Base-by-base conservation (phyloP, 2,329 filamentous ascomycete species). In the Polychaeton citri region DNA sequence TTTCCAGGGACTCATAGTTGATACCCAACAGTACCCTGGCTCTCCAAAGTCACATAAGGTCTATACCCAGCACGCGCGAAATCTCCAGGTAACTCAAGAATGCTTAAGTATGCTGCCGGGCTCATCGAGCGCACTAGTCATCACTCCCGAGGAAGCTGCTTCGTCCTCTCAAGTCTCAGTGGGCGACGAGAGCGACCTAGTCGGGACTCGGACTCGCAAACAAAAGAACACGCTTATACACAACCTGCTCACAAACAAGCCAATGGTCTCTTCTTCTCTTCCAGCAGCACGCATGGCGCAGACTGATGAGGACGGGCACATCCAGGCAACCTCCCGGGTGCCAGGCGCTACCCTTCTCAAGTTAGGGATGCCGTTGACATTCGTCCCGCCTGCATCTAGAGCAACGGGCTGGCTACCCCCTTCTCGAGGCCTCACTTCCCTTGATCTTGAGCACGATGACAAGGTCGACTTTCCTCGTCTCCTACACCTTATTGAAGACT, bases 161-260 rank as follows among this genome's bases (percentile, higher is more conserved):
- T 74, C 69, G 41, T 73, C 70, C 21, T 59, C 65, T 10, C 54
- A 43, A 10, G 37, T 37, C 6, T 35, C 41, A 3, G 39, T 36
- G 21, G 39, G 44, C 4, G 32, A 54, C 28, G 47, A 49, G 7
- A 46, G 35, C 13, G 38, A 46, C 16, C 44, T 41, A 5, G 44
- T 47, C 3, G 46, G 44, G 18, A 41, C 52, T 5, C 65, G 68
- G 34, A 75, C 71, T 36, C 66, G 71, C 56, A 63, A 70, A 58
- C 71, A 75, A 38, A 73, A 73, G 51, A 98, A 98, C 49, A 86
- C 87, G 0, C 66, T 98, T 2, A 90, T 98, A 32, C 86, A 98
- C 60, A 96, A 95, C 50, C 74, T 98, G 1, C 71, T 98, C 7
- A 98, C 90, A 2, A 90, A 98, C 60, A 92, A 94, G 51, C 88